These are phyloP conservation scores for Ustilago loliicola DNA, from an alignment of 1,284 basidiomycete species.

Conservation along the genomic window DNA sequence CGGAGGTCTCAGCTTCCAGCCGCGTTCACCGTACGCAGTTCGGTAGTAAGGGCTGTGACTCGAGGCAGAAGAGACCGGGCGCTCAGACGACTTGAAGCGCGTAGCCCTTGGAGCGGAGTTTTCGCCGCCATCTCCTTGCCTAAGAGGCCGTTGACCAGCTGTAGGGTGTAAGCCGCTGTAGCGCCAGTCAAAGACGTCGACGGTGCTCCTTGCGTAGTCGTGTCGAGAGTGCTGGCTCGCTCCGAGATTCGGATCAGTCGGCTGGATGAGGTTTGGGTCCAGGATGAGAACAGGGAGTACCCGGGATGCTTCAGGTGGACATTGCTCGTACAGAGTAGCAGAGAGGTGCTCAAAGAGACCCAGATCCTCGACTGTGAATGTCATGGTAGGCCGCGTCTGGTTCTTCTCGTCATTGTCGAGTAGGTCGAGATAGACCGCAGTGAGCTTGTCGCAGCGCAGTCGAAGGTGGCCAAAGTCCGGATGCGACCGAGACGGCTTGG, in stretches of 20 bases:
- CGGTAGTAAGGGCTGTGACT: conserved; percentile 31
- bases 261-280: conserved; percentile 33
- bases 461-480: conserved; percentile 57
- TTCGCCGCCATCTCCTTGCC: neutral
- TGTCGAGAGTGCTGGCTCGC: conserved; percentile 16
- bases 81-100: conserved; percentile 30
- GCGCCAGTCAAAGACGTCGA: conserved; percentile 53
- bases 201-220: conserved; percentile 39
- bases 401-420: neutral
- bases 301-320: conserved; percentile 20
- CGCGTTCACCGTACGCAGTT: conserved; percentile 48
- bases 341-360: conserved; percentile 50
- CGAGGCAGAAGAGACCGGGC: conserved; percentile 12
- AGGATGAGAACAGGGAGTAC: conserved; percentile 45
- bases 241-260: neutral
- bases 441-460: conserved; percentile 36
- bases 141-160: neutral
- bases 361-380: conserved; percentile 28
- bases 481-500: conserved; percentile 43
- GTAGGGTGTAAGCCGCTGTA: conserved; percentile 11
- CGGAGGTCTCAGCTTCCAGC: conserved; percentile 51
- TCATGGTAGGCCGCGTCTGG: neutral
- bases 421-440: conserved; percentile 9
- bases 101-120: conserved; percentile 11
- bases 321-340: conserved; percentile 14